Base-by-base conservation (phyloP, 1,139 yeast genomes). In the Sugiyamaella paludigena region DNA sequence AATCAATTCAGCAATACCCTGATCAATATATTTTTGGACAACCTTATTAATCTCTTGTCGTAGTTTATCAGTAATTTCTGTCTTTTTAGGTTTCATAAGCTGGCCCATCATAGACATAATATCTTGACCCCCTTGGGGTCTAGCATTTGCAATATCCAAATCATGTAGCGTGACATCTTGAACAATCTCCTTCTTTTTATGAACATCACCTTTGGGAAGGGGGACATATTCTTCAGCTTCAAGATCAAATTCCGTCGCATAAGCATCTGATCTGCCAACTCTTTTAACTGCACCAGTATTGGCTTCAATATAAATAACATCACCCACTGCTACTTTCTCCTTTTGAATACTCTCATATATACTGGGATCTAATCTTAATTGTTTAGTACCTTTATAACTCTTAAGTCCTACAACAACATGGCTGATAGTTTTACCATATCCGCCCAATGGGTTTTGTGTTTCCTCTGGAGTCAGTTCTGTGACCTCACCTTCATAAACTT, bases 191-290 rank as follows among this genome's bases (percentile, higher is more conserved):
- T 92, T 92, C 79, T 91, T 92, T 71, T 94, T 94, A 73, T 94
- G 98, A 34, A 92, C 98, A 68, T 92, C 99, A 43, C 98, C 98
- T 72, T 92, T 92, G 53, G 99, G 98, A 60, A 92, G 77, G 41
- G 98, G 98, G 31, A 94, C 99, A 67, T 92, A 92, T 69, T 92
- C 98, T 72, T 92, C 98, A 28, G 98, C 97, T 72, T 94, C 98
- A 59, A 92, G 76, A 69, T 92, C 99, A 61, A 91, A 92, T 70
- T 92, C 99, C 1, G 98, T 92, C 36, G 98, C 97, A 66, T 88
- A 92, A 0, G 98, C 98, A 68, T 94, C 98, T 4, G 96, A 87
- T 67, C 99, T 80, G 48, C 99, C 99, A 36, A 94, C 98, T 61
- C 98, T 76, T 69, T 92, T 94, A 46, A 92, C 98, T 2, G 97